Evolutionary conservation across 805 yeast genomes (phyloP), one percentile per base, ranked within the genome.

Genomic region (Ogataea trehalophila): DNA sequence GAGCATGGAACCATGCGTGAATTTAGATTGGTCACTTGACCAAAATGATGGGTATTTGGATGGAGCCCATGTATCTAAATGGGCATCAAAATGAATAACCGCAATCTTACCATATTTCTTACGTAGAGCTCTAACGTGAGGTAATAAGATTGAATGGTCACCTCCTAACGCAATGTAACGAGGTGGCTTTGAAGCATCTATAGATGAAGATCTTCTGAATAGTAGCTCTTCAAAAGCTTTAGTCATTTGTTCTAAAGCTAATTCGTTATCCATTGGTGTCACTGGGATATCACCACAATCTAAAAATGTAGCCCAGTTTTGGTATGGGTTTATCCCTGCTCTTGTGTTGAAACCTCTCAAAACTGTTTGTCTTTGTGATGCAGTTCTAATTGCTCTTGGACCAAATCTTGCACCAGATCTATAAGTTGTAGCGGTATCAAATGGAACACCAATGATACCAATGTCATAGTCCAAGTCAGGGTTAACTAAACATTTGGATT

Each of bases 341-440:
- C 82, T 58, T 43, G 73, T 74, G 54, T 87, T 87, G 70, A 79
- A 87, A 1, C 91, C 91, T 47, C 94, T 70, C 45, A 80, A 62
- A 2, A 81, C 63, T 3, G 80, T 78, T 61, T 87, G 95, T 54
- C 95, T 74, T 59, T 81, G 86, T 3, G 87, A 80, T 2, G 87
- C 86, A 2, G 74, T 68, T 53, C 91, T 68, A 43, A 84, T 81
- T 13, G 86, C 85, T 43, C 81, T 66, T 3, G 92, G 95, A 2
- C 95, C 95, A 65, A 87, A 87, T 45, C 95, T 68, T 2, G 95
- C 91, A 6, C 95, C 95, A 0, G 91, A 77, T 43, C 95, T 73
- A 63, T 81, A 87, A 0, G 90, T 76, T 0, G 82, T 83, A 0
- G 92, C 92, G 6, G 94, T 87, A 59, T 87, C 95, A 56, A 87